A percentile compares a stretch with the other conserved stretches of the same genome.
These are phyloP conservation scores for Pseudocercospora ulei DNA, from an alignment of 2,329 filamentous ascomycete genomes.

Conservation along the genomic window DNA sequence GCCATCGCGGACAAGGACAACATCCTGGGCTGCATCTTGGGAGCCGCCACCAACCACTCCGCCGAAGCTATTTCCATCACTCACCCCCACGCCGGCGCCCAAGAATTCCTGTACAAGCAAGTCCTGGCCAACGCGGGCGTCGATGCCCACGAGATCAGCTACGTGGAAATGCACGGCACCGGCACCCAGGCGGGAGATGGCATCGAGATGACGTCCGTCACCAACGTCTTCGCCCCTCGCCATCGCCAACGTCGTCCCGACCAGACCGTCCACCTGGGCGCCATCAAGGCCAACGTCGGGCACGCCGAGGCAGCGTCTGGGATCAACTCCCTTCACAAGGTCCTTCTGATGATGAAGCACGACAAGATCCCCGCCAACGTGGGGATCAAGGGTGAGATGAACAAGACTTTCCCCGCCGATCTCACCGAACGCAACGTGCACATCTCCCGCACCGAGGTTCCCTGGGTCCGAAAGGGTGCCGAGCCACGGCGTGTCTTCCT, in stretches of 20 bases:
- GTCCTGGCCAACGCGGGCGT: slow-evolving; percentile 64
- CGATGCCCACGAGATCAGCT: slow-evolving; percentile 66
- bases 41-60: slow-evolving; percentile 69
- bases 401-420: slow-evolving; percentile 48
- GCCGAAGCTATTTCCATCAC: slow-evolving; percentile 75
- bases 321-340: slow-evolving; percentile 47
- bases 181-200: slow-evolving; percentile 78
- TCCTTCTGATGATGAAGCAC: slow-evolving; percentile 48
- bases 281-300: slow-evolving; percentile 49
- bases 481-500: slow-evolving; percentile 44
- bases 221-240: slow-evolving; percentile 51
- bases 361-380: slow-evolving; percentile 47
- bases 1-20: slow-evolving; percentile 64
- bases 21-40: slow-evolving; percentile 63
- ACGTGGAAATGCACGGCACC: slow-evolving; percentile 84
- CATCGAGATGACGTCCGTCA: slow-evolving; percentile 71
- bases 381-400: slow-evolving; percentile 48
- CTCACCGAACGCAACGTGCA: slow-evolving; percentile 46
- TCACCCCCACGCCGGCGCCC: slow-evolving; percentile 67
- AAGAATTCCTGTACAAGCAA: slow-evolving; percentile 59
- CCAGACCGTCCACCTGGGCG: slow-evolving; percentile 45
- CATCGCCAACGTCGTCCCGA: slow-evolving; percentile 43
- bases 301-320: slow-evolving; percentile 48
- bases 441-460: slow-evolving; percentile 42
- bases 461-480: slow-evolving; percentile 42